Conservation (phyloP, 2,329 filamentous ascomycete genomes). For the Neurospora sp. region DNA sequence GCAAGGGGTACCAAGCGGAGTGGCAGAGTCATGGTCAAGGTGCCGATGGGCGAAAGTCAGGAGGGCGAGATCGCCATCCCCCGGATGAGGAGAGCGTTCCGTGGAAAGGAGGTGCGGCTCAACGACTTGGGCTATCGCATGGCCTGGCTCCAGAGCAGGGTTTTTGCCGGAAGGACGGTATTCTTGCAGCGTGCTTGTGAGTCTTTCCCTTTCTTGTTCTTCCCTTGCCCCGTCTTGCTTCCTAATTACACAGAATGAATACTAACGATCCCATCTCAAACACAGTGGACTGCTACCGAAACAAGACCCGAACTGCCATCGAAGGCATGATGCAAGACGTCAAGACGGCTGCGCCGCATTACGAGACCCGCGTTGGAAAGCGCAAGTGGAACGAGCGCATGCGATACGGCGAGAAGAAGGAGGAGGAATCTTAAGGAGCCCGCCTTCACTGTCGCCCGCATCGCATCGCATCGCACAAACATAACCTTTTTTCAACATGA, state of each 20-base stretch:
- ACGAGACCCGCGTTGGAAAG: slow-evolving; percentile 82
- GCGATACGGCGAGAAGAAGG: slow-evolving; percentile 16
- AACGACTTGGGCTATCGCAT: slow-evolving; percentile 93
- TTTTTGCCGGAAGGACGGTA: slow-evolving; percentile 75
- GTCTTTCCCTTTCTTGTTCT: slow-evolving; percentile 29
- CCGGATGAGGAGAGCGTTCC: slow-evolving; percentile 56
- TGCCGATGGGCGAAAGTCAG: slow-evolving; percentile 58
- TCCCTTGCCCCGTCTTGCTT: background rate
- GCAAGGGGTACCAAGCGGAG: slow-evolving; percentile 23
- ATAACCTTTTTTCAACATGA: background rate
- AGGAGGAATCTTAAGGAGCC: slow-evolving; percentile 7
- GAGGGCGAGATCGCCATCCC: slow-evolving; percentile 69
- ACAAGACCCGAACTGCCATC: slow-evolving; percentile 79
- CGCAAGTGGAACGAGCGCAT: slow-evolving; percentile 57
- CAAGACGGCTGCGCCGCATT: slow-evolving; percentile 66
- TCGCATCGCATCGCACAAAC: background rate
- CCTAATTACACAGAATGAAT: background rate
- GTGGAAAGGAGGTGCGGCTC: slow-evolving; percentile 75
- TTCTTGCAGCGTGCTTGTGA: slow-evolving; percentile 87
- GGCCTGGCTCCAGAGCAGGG: slow-evolving; percentile 91
- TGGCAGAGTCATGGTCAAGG: slow-evolving; percentile 41
- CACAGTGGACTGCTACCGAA: slow-evolving; percentile 84
- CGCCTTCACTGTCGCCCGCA: background rate
- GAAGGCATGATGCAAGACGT: slow-evolving; percentile 69
- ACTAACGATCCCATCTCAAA: slow-evolving; percentile 3